These are phyloP conservation scores for Colletotrichum gigasporum DNA, from an alignment of 2,329 filamentous ascomycete genomes.

Conservation along the genomic window DNA sequence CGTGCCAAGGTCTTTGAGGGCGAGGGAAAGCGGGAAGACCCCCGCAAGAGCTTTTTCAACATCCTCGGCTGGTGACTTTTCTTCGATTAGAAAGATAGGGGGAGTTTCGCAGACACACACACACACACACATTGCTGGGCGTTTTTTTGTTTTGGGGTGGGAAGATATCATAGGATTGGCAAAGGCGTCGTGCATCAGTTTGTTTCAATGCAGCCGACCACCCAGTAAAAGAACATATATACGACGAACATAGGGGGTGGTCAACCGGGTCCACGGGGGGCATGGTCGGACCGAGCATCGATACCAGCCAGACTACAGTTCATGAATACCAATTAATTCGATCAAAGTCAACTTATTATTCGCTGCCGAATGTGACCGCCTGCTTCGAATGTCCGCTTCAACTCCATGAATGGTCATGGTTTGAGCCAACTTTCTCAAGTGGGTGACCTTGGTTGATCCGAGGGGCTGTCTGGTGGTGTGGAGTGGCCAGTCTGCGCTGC, in stretches of 20 bases:
- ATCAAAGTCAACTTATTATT: too few species aligned
- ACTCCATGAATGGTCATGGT: too few species aligned
- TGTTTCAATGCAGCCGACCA: not conserved
- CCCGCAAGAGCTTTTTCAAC: conserved; percentile 46
- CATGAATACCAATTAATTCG: not conserved
- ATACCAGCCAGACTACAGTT: not conserved
- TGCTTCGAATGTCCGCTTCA: too few species aligned
- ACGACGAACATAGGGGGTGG: not conserved
- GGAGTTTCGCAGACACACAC: not conserved
- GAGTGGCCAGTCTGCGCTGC: too few species aligned
- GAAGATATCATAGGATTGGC: not conserved
- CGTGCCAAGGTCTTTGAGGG: conserved; percentile 44
- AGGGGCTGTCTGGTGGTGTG: too few species aligned
- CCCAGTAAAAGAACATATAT: not conserved
- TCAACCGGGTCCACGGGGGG: not conserved
- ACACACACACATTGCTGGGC: not conserved
- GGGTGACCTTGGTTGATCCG: too few species aligned
- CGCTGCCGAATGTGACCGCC: too few species aligned
- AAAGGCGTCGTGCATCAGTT: not conserved
- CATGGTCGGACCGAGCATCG: not conserved
- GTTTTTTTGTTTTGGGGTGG: not conserved
- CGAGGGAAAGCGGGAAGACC: too few species aligned
- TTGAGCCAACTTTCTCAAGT: too few species aligned
- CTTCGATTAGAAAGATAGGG: not conserved
- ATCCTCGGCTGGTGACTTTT: conserved; percentile 42